Base-by-base conservation (phyloP, 768 basidiomycete genomes). In the Tricholoma matsutake region DNA sequence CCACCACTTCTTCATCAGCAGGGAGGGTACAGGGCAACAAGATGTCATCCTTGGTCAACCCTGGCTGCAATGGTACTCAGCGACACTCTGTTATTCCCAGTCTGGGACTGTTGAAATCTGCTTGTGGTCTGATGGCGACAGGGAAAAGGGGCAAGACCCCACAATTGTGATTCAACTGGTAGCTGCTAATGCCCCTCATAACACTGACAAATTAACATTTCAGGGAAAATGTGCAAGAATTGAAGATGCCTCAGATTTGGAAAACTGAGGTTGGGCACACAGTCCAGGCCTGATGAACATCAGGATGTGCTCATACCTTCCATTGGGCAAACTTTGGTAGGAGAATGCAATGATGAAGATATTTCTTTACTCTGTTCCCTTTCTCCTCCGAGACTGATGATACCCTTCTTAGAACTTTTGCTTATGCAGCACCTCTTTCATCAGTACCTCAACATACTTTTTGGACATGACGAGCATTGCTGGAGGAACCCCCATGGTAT, bases 71-170 rank as follows among this genome's bases (percentile, higher is more conserved):
- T 25, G 22, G 34, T 66, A 67, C 14, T 25, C 52, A 25, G 22
- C 22, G 1, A 25, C 3, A 3, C 22, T 25, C 22, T 25, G 22
- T 25, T 25, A 25, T 25, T 2, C 14, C 6, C 51, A 64, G 0
- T 5, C 11, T 1, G 65, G 69, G 9, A 25, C 52, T 5, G 65
- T 65, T 49, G 35, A 57, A 6, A 65, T 70, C 57, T 28, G 45
- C 3, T 3, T 68, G 1, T 70, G 69, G 69, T 11, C 64, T 11
- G 58, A 63, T 5, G 66, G 69, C 6, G 60, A 65, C 51, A 20
- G 58, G 8, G 43, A 45, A 1, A 18, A 22, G 20, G 52, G 20
- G 1, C 11, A 43, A 7, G 31, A 25, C 2, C 60, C 63, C 1
- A 65, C 65, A 1, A 14, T 69, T 8, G 51, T 49, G 0, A 58